Percentiles rank a stretch among this genome's conserved stretches.
phyloP scores from a whole-genome alignment of 768 basidiomycete genomes.

The Ramaria sp. region DNA sequence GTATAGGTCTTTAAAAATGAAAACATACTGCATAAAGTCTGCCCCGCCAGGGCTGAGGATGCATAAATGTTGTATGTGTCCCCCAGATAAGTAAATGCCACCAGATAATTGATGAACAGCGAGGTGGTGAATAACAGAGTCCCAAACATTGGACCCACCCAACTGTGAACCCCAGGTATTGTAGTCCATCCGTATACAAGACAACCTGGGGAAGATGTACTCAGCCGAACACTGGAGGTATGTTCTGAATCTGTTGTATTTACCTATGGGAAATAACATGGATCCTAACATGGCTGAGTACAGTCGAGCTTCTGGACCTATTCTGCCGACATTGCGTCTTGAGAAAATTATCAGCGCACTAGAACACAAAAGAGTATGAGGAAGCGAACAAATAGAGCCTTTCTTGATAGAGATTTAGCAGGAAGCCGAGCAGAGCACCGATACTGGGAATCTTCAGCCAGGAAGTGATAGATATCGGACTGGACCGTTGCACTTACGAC shows the following conservation, averaged over 20 bases:
- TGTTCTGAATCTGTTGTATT: too few species aligned
- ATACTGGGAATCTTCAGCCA: background rate
- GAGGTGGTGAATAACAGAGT: constrained; percentile 32
- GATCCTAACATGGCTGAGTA: too few species aligned
- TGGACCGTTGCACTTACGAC: constrained; percentile 21
- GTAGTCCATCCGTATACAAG: constrained; percentile 19
- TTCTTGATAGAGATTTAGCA: too few species aligned
- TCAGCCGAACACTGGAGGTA: too few species aligned
- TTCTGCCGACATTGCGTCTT: too few species aligned
- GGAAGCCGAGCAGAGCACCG: constrained; percentile 14
- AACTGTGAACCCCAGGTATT: constrained; percentile 16
- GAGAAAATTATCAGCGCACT: too few species aligned
- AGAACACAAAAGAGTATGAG: too few species aligned
- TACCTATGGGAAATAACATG: too few species aligned
- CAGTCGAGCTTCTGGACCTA: too few species aligned
- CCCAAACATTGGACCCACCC: constrained; percentile 25
- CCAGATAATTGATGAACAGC: constrained; percentile 39
- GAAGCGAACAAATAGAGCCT: too few species aligned
- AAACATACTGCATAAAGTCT: constrained; percentile 44
- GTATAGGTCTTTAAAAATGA: constrained; percentile 3
- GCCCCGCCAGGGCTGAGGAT: constrained; percentile 58
- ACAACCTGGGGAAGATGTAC: too few species aligned
- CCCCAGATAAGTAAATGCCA: constrained; percentile 49
- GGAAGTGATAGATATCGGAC: constrained; percentile 20
- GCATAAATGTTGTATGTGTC: constrained; percentile 61